Conservation (phyloP, 176 grass and related monocot species). For the Paspalum notatum region DNA sequence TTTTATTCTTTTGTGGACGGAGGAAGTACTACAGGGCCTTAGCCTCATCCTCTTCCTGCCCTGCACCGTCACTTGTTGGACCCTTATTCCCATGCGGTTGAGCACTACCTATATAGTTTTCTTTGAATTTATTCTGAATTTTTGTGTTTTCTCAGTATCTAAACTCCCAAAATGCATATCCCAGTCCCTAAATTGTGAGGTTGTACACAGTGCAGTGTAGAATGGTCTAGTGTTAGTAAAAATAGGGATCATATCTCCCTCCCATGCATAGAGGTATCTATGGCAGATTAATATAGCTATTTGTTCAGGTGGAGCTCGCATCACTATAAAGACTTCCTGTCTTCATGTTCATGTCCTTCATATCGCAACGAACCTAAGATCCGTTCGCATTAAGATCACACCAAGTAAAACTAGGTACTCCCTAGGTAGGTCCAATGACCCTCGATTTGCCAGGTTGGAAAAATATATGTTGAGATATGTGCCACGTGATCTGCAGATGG, state of each 20-base stretch:
- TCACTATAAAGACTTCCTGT: constrained; percentile 10
- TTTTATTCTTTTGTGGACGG: too few species aligned
- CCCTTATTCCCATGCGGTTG: too few species aligned
- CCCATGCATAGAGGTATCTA: not conserved
- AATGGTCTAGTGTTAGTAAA: not conserved
- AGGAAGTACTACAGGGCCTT: too few species aligned
- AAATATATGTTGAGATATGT: constrained; percentile 21
- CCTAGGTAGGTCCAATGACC: not conserved
- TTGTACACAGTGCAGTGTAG: too few species aligned
- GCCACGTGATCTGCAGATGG: constrained; percentile 12
- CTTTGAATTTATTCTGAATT: too few species aligned
- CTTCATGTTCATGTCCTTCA: not conserved
- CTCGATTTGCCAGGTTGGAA: constrained; percentile 16
- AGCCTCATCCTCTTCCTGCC: too few species aligned
- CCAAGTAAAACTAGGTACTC: not conserved
- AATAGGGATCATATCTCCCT: not conserved
- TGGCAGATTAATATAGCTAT: not conserved
- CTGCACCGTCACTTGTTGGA: too few species aligned
- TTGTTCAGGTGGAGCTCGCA: constrained; percentile 15
- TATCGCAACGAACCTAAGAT: not conserved
- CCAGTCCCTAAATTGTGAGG: too few species aligned
- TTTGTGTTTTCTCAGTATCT: too few species aligned
- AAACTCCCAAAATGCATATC: too few species aligned
- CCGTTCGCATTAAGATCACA: not conserved
- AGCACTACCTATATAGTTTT: too few species aligned